phyloP scores from a whole-genome alignment of 345 rosid genomes.

The Citrus australasica region DNA sequence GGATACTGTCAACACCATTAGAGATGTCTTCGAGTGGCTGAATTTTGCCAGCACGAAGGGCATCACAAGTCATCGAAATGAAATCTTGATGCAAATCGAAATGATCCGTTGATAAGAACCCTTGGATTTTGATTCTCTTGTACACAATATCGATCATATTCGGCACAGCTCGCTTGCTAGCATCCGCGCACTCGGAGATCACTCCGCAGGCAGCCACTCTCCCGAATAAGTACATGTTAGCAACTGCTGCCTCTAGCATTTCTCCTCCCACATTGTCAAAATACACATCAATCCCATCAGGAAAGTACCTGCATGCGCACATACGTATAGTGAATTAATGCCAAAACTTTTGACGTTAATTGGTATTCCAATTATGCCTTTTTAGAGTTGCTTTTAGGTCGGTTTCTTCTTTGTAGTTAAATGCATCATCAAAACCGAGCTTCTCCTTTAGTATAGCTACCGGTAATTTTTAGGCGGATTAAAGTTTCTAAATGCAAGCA shows the following conservation, averaged over 20 bases:
- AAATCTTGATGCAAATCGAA: constrained; percentile 28
- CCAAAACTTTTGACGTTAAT: no score
- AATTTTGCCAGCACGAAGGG: constrained; percentile 29
- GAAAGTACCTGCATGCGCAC: constrained; percentile 33
- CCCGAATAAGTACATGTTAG: constrained; percentile 12
- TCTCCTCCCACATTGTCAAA: constrained; percentile 57
- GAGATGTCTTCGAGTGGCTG: constrained; percentile 43
- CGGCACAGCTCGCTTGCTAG: constrained; percentile 27
- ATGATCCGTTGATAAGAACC: constrained; percentile 33
- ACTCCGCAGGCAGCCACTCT: constrained; percentile 50
- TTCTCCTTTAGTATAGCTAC: constrained; percentile 40
- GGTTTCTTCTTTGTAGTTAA: constrained; percentile 43
- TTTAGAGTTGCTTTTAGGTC: constrained; percentile 34
- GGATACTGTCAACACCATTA: constrained; percentile 41
- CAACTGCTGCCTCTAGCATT: constrained; percentile 43
- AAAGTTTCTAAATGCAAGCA: neutral
- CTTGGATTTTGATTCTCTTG: constrained; percentile 46
- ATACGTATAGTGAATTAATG: no score
- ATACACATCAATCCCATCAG: constrained; percentile 50
- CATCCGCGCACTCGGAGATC: constrained; percentile 35
- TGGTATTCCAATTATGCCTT: neutral
- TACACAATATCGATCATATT: constrained; percentile 37
- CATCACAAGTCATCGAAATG: constrained; percentile 32
- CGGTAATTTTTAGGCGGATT: neutral
- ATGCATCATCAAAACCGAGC: constrained; percentile 50